Conservation (phyloP, 345 rosid genomes). For the Pistacia vera region DNA sequence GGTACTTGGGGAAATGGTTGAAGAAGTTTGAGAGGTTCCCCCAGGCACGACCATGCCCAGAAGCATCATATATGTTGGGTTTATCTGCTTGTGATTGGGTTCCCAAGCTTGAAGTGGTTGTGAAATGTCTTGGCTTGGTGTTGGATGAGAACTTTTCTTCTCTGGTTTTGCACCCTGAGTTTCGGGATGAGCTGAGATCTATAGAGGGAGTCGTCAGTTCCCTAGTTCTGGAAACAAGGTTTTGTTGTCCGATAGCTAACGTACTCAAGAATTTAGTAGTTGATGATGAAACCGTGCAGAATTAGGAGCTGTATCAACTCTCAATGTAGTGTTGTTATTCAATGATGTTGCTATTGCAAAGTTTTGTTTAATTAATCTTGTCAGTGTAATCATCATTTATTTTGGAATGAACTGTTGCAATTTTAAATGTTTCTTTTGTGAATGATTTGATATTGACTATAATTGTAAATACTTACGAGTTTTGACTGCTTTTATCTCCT, state of each 20-base stretch:
- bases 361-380: not conserved
- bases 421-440: not conserved
- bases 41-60: conserved; percentile 71
- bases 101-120: conserved; percentile 69
- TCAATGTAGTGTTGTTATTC: not conserved
- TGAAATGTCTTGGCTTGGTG: conserved; percentile 60
- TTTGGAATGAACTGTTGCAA: not conserved
- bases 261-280: conserved; percentile 50
- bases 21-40: conserved; percentile 80
- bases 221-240: conserved; percentile 65
- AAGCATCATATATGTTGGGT: conserved; percentile 52
- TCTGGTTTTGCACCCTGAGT: conserved; percentile 61
- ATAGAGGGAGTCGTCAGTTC: conserved; percentile 48
- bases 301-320: conserved; percentile 18
- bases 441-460: not conserved
- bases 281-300: conserved; percentile 33
- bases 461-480: not conserved
- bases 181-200: conserved; percentile 71
- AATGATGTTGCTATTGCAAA: not conserved
- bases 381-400: not conserved
- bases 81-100: conserved; percentile 74
- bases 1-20: conserved; percentile 77
- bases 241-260: conserved; percentile 48
- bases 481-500: not conserved
- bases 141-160: conserved; percentile 80